Percentiles rank a stretch among this genome's conserved stretches.
phyloP scores from a whole-genome alignment of 495 filamentous ascomycete species.

The Xylaria acuta region DNA sequence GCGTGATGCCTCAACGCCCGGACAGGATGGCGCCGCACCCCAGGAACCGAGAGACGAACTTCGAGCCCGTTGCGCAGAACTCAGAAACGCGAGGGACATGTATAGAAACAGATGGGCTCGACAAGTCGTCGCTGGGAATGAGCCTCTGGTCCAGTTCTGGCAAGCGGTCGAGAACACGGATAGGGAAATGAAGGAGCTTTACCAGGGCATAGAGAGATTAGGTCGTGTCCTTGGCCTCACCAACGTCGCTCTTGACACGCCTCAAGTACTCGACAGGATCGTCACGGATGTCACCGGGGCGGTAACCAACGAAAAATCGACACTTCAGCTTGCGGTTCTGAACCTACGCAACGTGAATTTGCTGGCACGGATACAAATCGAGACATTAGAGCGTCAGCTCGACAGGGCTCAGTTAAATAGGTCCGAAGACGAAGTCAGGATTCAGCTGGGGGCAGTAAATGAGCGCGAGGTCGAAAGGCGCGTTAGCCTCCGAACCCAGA shows the following conservation, averaged over 20 bases:
- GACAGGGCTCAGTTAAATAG: not conserved
- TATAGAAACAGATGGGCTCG: slow-evolving; percentile 18
- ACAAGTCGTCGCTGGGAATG: not conserved
- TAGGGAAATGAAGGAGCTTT: slow-evolving; percentile 12
- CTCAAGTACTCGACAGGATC: slow-evolving; percentile 13
- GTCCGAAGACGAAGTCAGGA: slow-evolving; percentile 7
- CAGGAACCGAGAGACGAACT: not conserved
- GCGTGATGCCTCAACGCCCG: not conserved
- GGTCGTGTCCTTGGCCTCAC: slow-evolving; percentile 19
- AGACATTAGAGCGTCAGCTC: slow-evolving; percentile 12
- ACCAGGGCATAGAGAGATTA: slow-evolving; percentile 5
- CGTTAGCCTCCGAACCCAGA: slow-evolving; percentile 10
- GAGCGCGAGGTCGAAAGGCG: slow-evolving; percentile 13
- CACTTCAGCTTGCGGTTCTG: not conserved
- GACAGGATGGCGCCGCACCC: not conserved
- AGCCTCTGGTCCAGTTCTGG: slow-evolving; percentile 19
- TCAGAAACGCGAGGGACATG: slow-evolving; percentile 5
- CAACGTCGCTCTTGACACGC: not conserved
- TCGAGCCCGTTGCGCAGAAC: slow-evolving; percentile 1
- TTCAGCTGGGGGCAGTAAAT: not conserved
- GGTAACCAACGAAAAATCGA: not conserved
- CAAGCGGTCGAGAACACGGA: slow-evolving; percentile 18
- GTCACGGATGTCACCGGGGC: not conserved
- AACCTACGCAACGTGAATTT: not conserved
- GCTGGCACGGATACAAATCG: not conserved